Evolutionary conservation across 371 early-diverging fungal species (phyloP).

Genomic region (Vairimorpha necatrix): DNA sequence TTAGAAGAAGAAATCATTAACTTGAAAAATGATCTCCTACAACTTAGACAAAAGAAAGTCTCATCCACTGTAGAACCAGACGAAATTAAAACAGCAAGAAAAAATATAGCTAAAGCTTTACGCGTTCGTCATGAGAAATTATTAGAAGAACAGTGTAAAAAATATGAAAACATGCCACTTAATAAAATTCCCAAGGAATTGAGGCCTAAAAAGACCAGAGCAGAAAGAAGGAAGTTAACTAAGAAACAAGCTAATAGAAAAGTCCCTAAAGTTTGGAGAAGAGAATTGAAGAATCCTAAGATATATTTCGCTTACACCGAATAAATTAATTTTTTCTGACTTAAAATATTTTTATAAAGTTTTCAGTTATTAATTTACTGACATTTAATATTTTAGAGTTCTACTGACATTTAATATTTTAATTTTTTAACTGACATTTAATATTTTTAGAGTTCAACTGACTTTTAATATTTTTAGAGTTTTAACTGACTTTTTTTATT

Average conservation of each 20-base stretch:
- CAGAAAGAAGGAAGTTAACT: conserved; percentile 45
- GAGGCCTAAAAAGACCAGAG: conserved; percentile 44
- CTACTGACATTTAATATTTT: neutral
- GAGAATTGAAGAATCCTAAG: conserved; percentile 25
- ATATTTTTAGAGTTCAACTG: no score
- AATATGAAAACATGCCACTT: conserved; percentile 43
- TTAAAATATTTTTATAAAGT: neutral
- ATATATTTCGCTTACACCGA: conserved; percentile 42
- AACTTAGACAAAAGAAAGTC: conserved; percentile 47
- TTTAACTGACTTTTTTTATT: no score
- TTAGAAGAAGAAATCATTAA: conserved; percentile 31
- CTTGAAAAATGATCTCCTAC: conserved; percentile 31
- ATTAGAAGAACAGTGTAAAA: conserved; percentile 34
- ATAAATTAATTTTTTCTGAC: conserved; percentile 26
- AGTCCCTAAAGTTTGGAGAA: conserved; percentile 24
- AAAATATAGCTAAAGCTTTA: conserved; percentile 47
- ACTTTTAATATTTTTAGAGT: no score
- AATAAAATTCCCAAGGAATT: conserved; percentile 56
- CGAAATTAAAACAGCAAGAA: conserved; percentile 48
- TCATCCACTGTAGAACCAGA: conserved; percentile 41
- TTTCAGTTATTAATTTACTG: neutral
- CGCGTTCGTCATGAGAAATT: conserved; percentile 46
- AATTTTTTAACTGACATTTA: no score
- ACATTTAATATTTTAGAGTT: neutral
- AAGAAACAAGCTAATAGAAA: conserved; percentile 40